These are phyloP conservation scores for Arthrobotrys megalospora DNA, from an alignment of 2,329 filamentous ascomycete genomes.

Conservation along the genomic window DNA sequence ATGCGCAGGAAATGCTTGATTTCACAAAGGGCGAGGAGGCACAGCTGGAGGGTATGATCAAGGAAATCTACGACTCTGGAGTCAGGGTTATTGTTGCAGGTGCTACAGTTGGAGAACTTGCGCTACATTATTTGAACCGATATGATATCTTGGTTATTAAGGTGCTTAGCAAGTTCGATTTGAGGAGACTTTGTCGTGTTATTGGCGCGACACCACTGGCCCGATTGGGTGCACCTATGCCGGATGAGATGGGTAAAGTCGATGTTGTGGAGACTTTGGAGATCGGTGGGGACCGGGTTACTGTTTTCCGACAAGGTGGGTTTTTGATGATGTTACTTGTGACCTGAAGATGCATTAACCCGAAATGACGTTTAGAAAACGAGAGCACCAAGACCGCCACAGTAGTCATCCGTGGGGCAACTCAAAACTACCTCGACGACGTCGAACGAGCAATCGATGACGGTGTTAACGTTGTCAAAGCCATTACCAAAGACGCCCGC, in stretches of 20 bases:
- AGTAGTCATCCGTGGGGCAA: constrained; percentile 92
- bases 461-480: constrained; percentile 98
- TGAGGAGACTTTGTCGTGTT: constrained; percentile 93
- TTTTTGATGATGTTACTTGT: not conserved
- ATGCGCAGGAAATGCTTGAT: constrained; percentile 98
- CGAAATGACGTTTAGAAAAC: constrained; percentile 73
- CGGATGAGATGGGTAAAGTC: constrained; percentile 97
- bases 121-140: constrained; percentile 97
- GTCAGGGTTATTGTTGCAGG: constrained; percentile 92
- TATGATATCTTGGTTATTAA: constrained; percentile 97
- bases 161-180: constrained; percentile 97
- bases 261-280: constrained; percentile 97
- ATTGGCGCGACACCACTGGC: constrained; percentile 97
- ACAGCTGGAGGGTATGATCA: constrained; percentile 90
- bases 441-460: constrained; percentile 97
- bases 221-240: constrained; percentile 95
- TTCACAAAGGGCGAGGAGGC: constrained; percentile 97
- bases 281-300: constrained; percentile 97
- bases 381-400: constrained; percentile 93
- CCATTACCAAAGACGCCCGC: constrained; percentile 91
- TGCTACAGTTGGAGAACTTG: constrained; percentile 93
- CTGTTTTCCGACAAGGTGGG: constrained; percentile 87
- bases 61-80: constrained; percentile 95
- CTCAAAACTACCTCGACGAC: constrained; percentile 97
- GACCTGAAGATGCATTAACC: constrained; percentile 12